phyloP scores from a whole-genome alignment of 78 protist species.

The Dictyostelium citrinum region DNA sequence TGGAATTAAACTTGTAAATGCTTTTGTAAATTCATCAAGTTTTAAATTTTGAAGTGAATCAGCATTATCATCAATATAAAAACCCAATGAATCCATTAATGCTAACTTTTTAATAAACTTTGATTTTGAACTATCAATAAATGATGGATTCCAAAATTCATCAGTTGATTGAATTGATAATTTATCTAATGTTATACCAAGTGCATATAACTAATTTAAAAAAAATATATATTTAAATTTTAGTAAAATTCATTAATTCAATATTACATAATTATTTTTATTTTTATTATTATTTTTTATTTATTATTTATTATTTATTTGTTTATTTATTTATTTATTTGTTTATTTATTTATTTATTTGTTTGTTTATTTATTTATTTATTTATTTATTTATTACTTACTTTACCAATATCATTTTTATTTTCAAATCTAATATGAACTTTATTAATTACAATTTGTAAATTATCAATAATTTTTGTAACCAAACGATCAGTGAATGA shows the following conservation, averaged over 20 bases:
- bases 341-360: neutral
- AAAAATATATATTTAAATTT: no score
- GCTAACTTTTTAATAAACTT: constrained; percentile 40
- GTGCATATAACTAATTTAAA: constrained; percentile 35
- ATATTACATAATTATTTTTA: no score
- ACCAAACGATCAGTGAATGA: constrained; percentile 52
- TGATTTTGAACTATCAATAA: constrained; percentile 54
- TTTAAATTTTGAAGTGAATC: constrained; percentile 26
- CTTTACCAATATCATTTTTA: constrained; percentile 61
- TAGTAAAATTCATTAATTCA: no score
- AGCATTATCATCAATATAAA: constrained; percentile 58
- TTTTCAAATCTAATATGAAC: constrained; percentile 79
- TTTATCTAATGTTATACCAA: constrained; percentile 59
- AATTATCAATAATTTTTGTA: constrained; percentile 78
- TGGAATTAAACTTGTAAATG: constrained; percentile 47
- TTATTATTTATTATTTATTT: neutral
- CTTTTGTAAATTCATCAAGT: constrained; percentile 26
- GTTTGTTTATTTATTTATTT: no score
- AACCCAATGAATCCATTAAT: constrained; percentile 56
- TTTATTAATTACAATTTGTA: constrained; percentile 66
- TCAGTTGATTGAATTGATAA: constrained; percentile 67
- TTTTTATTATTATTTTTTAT: no score
- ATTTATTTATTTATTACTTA: neutral
- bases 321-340: neutral
- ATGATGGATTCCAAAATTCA: constrained; percentile 67